phyloP scores from a whole-genome alignment of 1,284 basidiomycete species.

The Porodaedalea pini region DNA sequence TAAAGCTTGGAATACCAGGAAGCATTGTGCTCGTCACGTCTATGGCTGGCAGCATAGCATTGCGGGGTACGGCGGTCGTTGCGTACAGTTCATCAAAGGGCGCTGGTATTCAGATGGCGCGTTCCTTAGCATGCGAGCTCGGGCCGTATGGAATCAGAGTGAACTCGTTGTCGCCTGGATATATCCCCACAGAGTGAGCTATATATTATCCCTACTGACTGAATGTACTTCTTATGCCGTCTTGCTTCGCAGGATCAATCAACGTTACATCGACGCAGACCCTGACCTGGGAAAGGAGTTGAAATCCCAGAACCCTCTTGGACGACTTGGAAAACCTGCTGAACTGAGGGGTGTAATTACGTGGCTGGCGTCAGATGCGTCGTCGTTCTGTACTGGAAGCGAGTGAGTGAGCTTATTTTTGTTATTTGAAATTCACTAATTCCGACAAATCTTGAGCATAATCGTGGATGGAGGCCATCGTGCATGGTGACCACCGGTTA shows the following conservation, averaged over 20 bases:
- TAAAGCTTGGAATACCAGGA: constrained; percentile 60
- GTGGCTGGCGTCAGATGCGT: constrained; percentile 79
- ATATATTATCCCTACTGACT: constrained; percentile 12
- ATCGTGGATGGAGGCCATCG: constrained; percentile 68
- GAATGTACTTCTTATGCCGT: too few relatives aligned
- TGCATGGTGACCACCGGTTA: too few relatives aligned
- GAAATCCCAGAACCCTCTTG: constrained; percentile 71
- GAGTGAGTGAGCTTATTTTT: constrained; percentile 65
- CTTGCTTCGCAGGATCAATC: constrained; percentile 47
- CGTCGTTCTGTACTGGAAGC: constrained; percentile 71
- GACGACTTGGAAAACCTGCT: constrained; percentile 72
- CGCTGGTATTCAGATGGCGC: constrained; percentile 77
- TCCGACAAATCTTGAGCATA: too few relatives aligned
- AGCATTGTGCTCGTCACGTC: constrained; percentile 83
- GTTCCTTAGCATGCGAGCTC: constrained; percentile 83
- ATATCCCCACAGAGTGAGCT: constrained; percentile 68
- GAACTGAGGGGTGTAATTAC: constrained; percentile 72
- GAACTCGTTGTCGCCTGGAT: constrained; percentile 70
- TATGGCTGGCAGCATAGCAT: constrained; percentile 69
- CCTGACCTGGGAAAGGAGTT: constrained; percentile 69
- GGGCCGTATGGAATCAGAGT: constrained; percentile 68
- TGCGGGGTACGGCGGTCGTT: constrained; percentile 65
- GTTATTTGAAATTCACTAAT: too few relatives aligned
- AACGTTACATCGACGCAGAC: constrained; percentile 67
- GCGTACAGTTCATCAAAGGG: constrained; percentile 82